Conservation (phyloP, 208 protist genomes). For the Chromosphaera perkinsii region DNA sequence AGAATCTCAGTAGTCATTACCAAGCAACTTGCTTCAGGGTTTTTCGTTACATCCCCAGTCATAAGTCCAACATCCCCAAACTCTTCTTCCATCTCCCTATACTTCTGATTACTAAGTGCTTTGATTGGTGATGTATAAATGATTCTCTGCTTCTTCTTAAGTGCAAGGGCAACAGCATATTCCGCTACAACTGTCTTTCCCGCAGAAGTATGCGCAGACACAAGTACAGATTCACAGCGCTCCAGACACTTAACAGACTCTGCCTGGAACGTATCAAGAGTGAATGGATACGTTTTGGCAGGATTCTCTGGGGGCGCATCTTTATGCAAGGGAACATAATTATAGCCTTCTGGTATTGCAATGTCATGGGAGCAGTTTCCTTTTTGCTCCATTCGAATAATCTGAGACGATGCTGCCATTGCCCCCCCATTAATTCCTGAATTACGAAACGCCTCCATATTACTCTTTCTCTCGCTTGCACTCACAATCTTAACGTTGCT, state of each 20-base stretch:
- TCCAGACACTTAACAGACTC: slow-evolving; percentile 67
- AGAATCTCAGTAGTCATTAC: slow-evolving; percentile 97
- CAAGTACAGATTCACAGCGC: slow-evolving; percentile 93
- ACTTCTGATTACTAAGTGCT: slow-evolving; percentile 99
- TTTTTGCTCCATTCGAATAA: too few relatives aligned
- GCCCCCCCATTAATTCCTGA: too few relatives aligned
- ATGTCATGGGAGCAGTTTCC: slow-evolving; percentile 13
- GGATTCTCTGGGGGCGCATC: background rate
- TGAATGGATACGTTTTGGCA: slow-evolving; percentile 13
- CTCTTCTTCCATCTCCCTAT: slow-evolving; percentile 92
- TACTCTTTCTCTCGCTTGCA: too few relatives aligned
- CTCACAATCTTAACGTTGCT: too few relatives aligned
- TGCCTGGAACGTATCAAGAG: slow-evolving; percentile 83
- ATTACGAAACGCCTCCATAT: too few relatives aligned
- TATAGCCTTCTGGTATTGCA: slow-evolving; percentile 15
- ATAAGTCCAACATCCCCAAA: slow-evolving; percentile 98
- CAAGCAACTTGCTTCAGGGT: slow-evolving; percentile 89
- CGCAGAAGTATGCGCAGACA: slow-evolving; percentile 98
- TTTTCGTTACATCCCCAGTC: slow-evolving; percentile 99
- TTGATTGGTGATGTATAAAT: slow-evolving; percentile 99
- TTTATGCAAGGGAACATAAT: background rate
- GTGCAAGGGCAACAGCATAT: slow-evolving; percentile 94
- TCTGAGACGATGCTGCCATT: too few relatives aligned
- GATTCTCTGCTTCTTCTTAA: slow-evolving; percentile 93
- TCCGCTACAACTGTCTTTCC: slow-evolving; percentile 99